These are phyloP conservation scores for Rutstroemia sp. DNA, from an alignment of 2,329 filamentous ascomycete genomes.

Conservation along the genomic window DNA sequence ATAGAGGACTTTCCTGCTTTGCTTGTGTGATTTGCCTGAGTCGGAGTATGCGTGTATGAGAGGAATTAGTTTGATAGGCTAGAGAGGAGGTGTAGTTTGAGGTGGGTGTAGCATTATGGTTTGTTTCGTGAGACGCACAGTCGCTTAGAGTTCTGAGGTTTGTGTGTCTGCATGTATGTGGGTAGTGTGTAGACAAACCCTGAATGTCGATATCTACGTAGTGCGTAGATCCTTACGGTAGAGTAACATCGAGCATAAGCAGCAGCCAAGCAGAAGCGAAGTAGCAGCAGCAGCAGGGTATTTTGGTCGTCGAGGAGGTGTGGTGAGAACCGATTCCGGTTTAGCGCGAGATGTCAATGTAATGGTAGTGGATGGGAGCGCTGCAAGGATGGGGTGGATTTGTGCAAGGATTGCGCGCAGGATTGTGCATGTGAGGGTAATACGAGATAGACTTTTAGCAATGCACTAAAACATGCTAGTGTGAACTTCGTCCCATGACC, in stretches of 20 bases:
- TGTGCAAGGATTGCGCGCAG: slow-evolving; percentile 5
- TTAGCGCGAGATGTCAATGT: too few species aligned
- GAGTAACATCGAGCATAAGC: too few species aligned
- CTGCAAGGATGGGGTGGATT: slow-evolving; percentile 1
- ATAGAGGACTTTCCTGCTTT: too few species aligned
- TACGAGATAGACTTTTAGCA: slow-evolving; percentile 14
- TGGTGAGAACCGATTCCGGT: too few species aligned
- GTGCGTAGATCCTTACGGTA: too few species aligned
- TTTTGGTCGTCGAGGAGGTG: not conserved
- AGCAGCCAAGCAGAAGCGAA: not conserved
- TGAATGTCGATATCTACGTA: too few species aligned
- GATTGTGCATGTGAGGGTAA: slow-evolving; percentile 19
- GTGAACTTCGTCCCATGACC: slow-evolving; percentile 21
- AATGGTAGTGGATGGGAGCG: not conserved
- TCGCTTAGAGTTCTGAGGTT: slow-evolving; percentile 3
- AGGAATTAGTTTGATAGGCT: not conserved
- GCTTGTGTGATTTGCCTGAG: not conserved
- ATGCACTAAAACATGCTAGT: not conserved
- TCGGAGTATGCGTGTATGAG: not conserved
- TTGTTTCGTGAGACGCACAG: slow-evolving; percentile 6
- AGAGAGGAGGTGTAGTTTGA: too few species aligned
- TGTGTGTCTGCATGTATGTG: too few species aligned
- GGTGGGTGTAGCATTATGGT: not conserved
- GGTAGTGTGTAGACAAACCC: too few species aligned
- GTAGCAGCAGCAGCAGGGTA: not conserved